Evolutionary conservation across 2,329 filamentous ascomycete genomes (phyloP).

Genomic region (Colletotrichum destructivum): DNA sequence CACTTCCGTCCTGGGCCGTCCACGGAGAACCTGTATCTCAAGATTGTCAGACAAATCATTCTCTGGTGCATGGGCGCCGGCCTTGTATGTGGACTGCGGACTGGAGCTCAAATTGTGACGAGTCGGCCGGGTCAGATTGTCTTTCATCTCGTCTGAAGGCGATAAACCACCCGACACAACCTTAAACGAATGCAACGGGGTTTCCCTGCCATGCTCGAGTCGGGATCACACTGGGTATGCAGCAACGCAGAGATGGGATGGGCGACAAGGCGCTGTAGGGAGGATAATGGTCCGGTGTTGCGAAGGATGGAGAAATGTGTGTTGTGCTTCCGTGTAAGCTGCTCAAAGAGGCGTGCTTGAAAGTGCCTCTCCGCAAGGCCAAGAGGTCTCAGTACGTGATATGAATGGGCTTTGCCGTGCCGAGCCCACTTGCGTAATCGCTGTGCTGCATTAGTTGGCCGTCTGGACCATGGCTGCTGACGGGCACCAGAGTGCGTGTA

Average conservation of each 20-base stretch:
- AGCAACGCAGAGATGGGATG: not conserved
- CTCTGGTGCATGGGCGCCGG: not conserved
- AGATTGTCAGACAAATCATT: not conserved
- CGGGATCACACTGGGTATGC: too few species aligned
- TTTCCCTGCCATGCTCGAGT: not conserved
- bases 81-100: not conserved
- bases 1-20: not conserved
- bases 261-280: not conserved
- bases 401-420: conserved; percentile 15
- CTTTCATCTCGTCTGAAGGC: conserved; percentile 13
- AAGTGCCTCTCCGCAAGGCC: not conserved
- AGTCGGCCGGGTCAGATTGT: not conserved
- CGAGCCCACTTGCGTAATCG: conserved; percentile 17
- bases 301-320: not conserved
- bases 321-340: conserved; percentile 3
- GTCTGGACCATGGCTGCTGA: conserved; percentile 12
- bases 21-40: not conserved
- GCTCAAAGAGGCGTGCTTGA: not conserved
- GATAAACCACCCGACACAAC: not conserved
- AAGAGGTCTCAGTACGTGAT: not conserved
- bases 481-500: conserved; percentile 4
- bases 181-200: not conserved
- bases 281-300: too few species aligned
- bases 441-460: conserved; percentile 4
- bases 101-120: conserved; percentile 3